Evolutionary conservation across 2,329 filamentous ascomycete species (phyloP).

Genomic region (Fusarium citri): DNA sequence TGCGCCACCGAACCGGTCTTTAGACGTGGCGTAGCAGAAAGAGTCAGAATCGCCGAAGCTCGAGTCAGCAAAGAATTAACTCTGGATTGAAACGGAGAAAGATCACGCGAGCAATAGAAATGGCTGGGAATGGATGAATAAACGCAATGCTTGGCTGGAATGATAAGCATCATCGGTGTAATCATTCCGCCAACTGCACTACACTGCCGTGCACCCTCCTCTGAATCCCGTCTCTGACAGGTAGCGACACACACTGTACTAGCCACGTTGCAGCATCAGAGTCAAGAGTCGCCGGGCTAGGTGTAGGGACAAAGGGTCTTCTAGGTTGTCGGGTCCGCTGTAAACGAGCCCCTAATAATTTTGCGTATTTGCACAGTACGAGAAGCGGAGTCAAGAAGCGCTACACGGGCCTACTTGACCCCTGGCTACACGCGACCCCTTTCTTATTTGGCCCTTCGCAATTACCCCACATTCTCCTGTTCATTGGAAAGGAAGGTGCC

Average conservation of each 20-base stretch:
- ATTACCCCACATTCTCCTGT: slow-evolving; percentile 36
- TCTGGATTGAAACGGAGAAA: not conserved
- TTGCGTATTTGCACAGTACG: not conserved
- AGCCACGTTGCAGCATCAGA: slow-evolving; percentile 6
- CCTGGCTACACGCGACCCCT: slow-evolving; percentile 42
- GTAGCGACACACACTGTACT: not conserved
- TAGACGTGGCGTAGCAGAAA: slow-evolving; percentile 13
- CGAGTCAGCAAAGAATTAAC: not conserved
- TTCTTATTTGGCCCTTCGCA: slow-evolving; percentile 38
- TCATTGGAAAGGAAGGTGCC: slow-evolving; percentile 22
- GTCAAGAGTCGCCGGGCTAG: not conserved
- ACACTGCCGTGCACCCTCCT: slow-evolving; percentile 5
- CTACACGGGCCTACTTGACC: slow-evolving; percentile 13
- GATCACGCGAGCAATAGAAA: not conserved
- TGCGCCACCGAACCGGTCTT: not conserved
- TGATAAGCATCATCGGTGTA: not conserved
- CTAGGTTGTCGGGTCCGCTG: not conserved
- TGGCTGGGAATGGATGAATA: not conserved
- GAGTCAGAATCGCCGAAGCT: not conserved
- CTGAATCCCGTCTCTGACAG: not conserved
- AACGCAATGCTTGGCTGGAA: not conserved
- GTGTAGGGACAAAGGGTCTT: not conserved
- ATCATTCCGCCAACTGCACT: slow-evolving; percentile 2
- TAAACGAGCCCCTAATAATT: slow-evolving; percentile 26
- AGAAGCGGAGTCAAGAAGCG: slow-evolving; percentile 5